phyloP scores from a whole-genome alignment of 108 stramenopile species.

The Discostella stelligeroides region DNA sequence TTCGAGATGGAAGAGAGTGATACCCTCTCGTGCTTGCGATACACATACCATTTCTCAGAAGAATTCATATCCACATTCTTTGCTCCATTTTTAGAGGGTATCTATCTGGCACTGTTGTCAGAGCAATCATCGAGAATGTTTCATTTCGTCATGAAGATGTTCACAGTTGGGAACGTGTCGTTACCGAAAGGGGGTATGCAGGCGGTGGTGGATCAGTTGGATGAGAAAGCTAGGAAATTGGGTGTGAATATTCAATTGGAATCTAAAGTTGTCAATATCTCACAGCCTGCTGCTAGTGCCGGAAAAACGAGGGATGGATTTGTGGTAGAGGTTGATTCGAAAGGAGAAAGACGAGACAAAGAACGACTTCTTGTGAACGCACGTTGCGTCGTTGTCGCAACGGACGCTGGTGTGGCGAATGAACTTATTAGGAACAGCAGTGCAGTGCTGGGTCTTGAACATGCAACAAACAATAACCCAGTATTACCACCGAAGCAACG shows the following conservation, averaged over 20 bases:
- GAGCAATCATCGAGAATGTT: conserved; percentile 87
- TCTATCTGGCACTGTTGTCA: conserved; percentile 72
- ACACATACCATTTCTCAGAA: conserved; percentile 74
- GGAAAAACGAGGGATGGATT: conserved; percentile 14
- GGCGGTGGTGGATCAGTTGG: conserved; percentile 69
- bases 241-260: conserved; percentile 54
- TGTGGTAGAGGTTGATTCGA: conserved; percentile 8
- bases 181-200: conserved; percentile 80
- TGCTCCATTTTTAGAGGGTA: conserved; percentile 85
- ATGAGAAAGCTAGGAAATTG: conserved; percentile 43
- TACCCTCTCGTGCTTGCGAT: conserved; percentile 59
- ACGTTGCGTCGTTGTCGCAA: conserved; percentile 76
- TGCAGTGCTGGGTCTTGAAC: conserved; percentile 44
- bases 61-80: conserved; percentile 75
- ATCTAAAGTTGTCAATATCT: conserved; percentile 12
- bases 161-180: conserved; percentile 71
- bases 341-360: neutral
- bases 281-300: conserved; percentile 24
- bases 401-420: conserved; percentile 63
- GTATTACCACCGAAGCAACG: conserved; percentile 62
- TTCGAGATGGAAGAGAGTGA: conserved; percentile 77
- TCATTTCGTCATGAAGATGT: conserved; percentile 89
- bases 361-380: conserved; percentile 41
- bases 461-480: neutral
- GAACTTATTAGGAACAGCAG: conserved; percentile 54